These are phyloP conservation scores for Truncatella angustata DNA, from an alignment of 2,329 filamentous ascomycete species.

Conservation along the genomic window DNA sequence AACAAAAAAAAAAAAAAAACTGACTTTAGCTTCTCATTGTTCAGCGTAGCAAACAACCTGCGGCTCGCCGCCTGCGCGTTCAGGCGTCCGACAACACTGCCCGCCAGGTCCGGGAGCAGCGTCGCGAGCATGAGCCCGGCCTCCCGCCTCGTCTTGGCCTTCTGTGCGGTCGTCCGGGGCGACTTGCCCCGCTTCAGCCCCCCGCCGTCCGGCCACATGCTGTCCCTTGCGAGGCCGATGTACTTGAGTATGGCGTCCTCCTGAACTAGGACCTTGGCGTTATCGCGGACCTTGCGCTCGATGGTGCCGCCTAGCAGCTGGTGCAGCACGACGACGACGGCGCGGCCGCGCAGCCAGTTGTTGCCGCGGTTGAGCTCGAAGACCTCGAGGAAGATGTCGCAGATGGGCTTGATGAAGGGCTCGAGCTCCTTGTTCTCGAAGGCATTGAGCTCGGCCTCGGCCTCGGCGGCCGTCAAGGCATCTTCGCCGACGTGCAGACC, in stretches of 20 bases:
- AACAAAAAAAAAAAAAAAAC: constrained; percentile 31
- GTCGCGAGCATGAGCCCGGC: constrained; percentile 87
- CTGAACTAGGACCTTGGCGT: constrained; percentile 68
- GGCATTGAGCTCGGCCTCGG: constrained; percentile 88
- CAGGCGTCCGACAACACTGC: constrained; percentile 85
- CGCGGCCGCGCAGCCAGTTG: constrained; percentile 94
- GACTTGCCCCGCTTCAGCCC: constrained; percentile 45
- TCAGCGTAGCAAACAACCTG: constrained; percentile 85
- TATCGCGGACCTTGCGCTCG: constrained; percentile 90
- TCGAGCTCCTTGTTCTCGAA: constrained; percentile 88
- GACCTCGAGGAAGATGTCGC: constrained; percentile 92
- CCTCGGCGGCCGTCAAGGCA: constrained; percentile 62
- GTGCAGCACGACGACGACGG: constrained; percentile 93
- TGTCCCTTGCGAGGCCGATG: constrained; percentile 68
- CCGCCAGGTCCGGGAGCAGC: constrained; percentile 85
- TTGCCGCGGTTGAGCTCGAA: constrained; percentile 94
- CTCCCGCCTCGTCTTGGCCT: constrained; percentile 77
- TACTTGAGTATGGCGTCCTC: constrained; percentile 80
- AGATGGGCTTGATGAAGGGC: constrained; percentile 97
- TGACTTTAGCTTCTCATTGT: constrained; percentile 87
- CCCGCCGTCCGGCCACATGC: constrained; percentile 78
- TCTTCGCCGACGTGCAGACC: constrained; percentile 51
- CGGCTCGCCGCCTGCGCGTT: constrained; percentile 91
- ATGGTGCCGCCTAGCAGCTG: constrained; percentile 95
- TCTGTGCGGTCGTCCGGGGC: constrained; percentile 68